Conservation (phyloP, 202 grass and related monocot genomes). For the Schoenoplectus tabernaemontani region DNA sequence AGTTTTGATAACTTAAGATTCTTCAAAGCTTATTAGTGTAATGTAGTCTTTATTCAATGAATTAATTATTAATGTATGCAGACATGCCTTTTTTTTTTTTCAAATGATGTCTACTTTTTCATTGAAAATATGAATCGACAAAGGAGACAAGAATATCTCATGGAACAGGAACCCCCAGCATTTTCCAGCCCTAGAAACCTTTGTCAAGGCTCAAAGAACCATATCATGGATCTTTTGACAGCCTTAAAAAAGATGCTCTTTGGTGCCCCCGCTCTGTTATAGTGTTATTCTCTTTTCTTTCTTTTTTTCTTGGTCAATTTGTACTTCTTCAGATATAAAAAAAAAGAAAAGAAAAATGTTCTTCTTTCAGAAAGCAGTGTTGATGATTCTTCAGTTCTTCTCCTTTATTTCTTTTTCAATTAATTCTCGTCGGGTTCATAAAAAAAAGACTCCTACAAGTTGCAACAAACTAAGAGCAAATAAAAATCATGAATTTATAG, state of each 20-base stretch:
- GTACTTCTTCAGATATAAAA: not conserved
- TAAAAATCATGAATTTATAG: not conserved
- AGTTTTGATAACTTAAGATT: too few relatives aligned
- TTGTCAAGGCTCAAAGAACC: not conserved
- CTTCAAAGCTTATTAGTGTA: not conserved
- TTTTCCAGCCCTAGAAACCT: not conserved
- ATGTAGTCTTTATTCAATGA: not conserved
- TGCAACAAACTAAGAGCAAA: not conserved
- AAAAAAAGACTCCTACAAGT: not conserved
- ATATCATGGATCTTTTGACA: slow-evolving; percentile 18
- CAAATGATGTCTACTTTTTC: not conserved
- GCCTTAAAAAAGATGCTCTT: not conserved
- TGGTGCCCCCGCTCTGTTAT: not conserved
- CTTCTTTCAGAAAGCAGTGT: not conserved
- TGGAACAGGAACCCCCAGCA: not conserved
- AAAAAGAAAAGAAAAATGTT: not conserved
- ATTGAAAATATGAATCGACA: not conserved
- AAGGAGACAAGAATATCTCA: slow-evolving; percentile 5
- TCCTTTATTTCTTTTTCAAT: not conserved
- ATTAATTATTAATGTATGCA: not conserved
- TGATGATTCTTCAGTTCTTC: not conserved
- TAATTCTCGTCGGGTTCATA: not conserved
- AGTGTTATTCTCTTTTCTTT: not conserved
- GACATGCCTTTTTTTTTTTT: not conserved
- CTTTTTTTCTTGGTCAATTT: not conserved